Base-by-base conservation (phyloP, 1,139 yeast species). In the Yamadazyma epiphylla region DNA sequence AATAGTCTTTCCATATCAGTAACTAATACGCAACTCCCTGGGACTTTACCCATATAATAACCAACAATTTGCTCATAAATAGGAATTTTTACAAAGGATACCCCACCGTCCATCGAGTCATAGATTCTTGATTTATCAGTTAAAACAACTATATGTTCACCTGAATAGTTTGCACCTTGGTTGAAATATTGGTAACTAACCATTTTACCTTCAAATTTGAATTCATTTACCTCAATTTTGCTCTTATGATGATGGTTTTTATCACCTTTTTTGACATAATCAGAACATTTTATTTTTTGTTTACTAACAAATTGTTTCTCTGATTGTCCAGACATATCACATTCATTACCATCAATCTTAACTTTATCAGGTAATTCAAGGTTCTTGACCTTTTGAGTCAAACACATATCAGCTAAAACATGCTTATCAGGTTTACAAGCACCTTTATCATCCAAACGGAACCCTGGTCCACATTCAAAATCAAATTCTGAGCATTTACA, bases 21-120 rank as follows among this genome's bases (percentile, higher is more conserved):
- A 24, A 81, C 53, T 30, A 86, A 60, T 36, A 80, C 75, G 4
- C 85, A 77, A 23, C 74, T 70, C 30, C 85, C 80, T n/a, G 80
- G 70, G 43, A 71, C 70, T 38, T 64, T 70, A 32, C 94, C 91
- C 29, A 77, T 66, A 28, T 69, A 66, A 24, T 82, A 69, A 5
- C 73, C 75, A 4, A 68, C 41, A 25, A 86, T 66, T 14, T 70
- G 63, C 13, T 72, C 80, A 23, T 60, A 58, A 4, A 72, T 50
- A 2, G 62, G 70, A 14, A 74, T 64, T 37, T 61, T 60, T 11
- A 64, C 62, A 60, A 89, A 81, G 1, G 57, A 55, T 3, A 62
- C 51, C 13, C 97, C 97, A 27, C 94, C 94, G 55, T 88, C 80
- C 47, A 78, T 83, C 1, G 96, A 84, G 10, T 86, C 69, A 44